Conservation (phyloP, 2,329 filamentous ascomycete genomes). For the Aspergillus unguis region DNA sequence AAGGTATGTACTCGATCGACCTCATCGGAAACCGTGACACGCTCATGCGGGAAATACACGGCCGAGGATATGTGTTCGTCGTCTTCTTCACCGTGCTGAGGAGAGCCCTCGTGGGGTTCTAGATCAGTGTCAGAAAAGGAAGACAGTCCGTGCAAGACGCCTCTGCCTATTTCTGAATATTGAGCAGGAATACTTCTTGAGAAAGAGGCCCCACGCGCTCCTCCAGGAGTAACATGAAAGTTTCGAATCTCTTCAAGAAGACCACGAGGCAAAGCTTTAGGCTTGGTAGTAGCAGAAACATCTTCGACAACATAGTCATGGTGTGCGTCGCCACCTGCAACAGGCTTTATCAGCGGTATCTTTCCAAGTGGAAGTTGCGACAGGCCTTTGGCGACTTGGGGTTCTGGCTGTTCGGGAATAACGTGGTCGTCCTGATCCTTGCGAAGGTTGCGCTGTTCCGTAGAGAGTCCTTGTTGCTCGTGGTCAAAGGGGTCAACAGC, state of each 20-base stretch:
- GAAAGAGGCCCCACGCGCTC: slow-evolving; percentile 45
- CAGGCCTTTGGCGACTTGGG: slow-evolving; percentile 25
- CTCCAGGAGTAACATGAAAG: slow-evolving; percentile 51
- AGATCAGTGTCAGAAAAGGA: slow-evolving; percentile 23
- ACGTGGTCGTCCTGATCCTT: slow-evolving; percentile 15
- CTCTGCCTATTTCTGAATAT: slow-evolving; percentile 31
- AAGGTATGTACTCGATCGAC: slow-evolving; percentile 24
- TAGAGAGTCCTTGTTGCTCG: slow-evolving; percentile 10
- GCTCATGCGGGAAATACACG: slow-evolving; percentile 62
- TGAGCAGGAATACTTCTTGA: slow-evolving; percentile 40
- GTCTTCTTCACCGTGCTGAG: slow-evolving; percentile 52
- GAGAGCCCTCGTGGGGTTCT: slow-evolving; percentile 21
- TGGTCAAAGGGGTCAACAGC: slow-evolving; percentile 17
- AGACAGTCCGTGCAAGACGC: slow-evolving; percentile 25
- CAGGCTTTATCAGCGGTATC: slow-evolving; percentile 21
- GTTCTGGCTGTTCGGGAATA: slow-evolving; percentile 14
- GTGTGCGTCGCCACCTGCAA: slow-evolving; percentile 6
- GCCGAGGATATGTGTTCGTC: slow-evolving; percentile 65
- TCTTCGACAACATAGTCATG: slow-evolving; percentile 21
- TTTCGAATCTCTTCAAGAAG: slow-evolving; percentile 58
- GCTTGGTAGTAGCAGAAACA: slow-evolving; percentile 21
- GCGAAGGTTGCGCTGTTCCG: slow-evolving; percentile 13
- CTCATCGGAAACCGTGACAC: slow-evolving; percentile 35
- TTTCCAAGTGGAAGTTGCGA: slow-evolving; percentile 28
- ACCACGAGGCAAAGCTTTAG: slow-evolving; percentile 44